Evolutionary conservation across 2,329 filamentous ascomycete genomes (phyloP).

Genomic region (Penicillium corylophilum): DNA sequence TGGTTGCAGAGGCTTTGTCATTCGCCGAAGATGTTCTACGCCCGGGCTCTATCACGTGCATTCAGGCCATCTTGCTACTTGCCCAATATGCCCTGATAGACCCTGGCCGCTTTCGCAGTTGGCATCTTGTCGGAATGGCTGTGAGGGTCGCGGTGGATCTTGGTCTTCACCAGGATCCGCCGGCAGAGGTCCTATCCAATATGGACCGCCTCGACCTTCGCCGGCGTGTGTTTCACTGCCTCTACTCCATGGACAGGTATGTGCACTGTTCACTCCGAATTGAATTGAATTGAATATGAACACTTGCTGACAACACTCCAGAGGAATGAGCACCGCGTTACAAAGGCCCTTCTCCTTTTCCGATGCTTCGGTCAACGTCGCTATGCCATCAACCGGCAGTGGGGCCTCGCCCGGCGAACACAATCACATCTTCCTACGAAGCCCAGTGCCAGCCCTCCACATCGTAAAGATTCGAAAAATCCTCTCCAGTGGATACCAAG

Average conservation of each 20-base stretch:
- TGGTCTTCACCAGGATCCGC: slow-evolving; percentile 89
- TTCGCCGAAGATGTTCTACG: slow-evolving; percentile 80
- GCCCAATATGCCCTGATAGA: slow-evolving; percentile 89
- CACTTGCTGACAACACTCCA: slow-evolving; percentile 37
- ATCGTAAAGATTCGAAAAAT: slow-evolving; percentile 80
- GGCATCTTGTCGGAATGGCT: slow-evolving; percentile 90
- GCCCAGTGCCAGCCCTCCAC: slow-evolving; percentile 69
- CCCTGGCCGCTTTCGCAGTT: slow-evolving; percentile 86
- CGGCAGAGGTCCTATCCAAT: slow-evolving; percentile 65
- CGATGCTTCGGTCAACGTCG: slow-evolving; percentile 80
- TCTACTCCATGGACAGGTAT: slow-evolving; percentile 84
- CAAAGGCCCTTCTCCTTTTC: slow-evolving; percentile 90
- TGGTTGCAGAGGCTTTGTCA: slow-evolving; percentile 66
- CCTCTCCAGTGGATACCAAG: slow-evolving; percentile 87
- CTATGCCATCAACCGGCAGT: slow-evolving; percentile 60
- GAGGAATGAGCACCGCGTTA: slow-evolving; percentile 84
- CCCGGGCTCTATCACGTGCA: slow-evolving; percentile 79
- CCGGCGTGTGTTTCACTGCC: slow-evolving; percentile 82
- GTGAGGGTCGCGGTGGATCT: slow-evolving; percentile 84
- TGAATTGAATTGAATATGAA: neutral
- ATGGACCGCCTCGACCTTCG: slow-evolving; percentile 72
- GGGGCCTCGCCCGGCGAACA: slow-evolving; percentile 46
- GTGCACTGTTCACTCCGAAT: slow-evolving; percentile 19
- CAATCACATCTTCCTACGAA: slow-evolving; percentile 51
- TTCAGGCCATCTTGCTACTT: slow-evolving; percentile 82